These are phyloP conservation scores for Fremontodendron californicum DNA, from an alignment of 345 rosid species.

Conservation along the genomic window DNA sequence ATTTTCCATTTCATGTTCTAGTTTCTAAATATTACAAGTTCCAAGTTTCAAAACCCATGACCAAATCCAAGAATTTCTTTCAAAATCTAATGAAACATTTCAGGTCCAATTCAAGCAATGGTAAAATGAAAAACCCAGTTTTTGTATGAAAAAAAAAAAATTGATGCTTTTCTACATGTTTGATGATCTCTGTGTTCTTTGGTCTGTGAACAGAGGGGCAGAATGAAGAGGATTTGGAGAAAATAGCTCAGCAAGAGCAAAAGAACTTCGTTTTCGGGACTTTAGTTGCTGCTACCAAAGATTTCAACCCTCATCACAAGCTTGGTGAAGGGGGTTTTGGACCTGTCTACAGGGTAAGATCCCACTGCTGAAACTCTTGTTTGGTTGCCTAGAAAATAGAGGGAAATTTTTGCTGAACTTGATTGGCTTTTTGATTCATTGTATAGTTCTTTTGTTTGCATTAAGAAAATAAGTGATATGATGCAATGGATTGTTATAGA, in stretches of 20 bases:
- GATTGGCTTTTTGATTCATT: neutral
- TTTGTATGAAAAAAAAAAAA: neutral
- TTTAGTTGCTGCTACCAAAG: slow-evolving; percentile 69
- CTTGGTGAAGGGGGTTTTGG: slow-evolving; percentile 99
- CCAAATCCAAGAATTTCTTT: slow-evolving; percentile 52
- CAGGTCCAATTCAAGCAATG: slow-evolving; percentile 45
- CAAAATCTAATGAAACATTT: slow-evolving; percentile 48
- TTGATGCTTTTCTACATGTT: slow-evolving; percentile 7
- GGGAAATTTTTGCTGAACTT: neutral
- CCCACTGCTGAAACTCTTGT: neutral
- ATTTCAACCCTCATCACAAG: slow-evolving; percentile 67
- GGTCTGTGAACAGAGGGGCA: slow-evolving; percentile 31
- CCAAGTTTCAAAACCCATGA: neutral
- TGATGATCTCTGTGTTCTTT: slow-evolving; percentile 19
- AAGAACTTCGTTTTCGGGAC: slow-evolving; percentile 63
- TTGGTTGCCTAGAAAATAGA: slow-evolving; percentile 18
- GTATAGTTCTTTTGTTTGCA: neutral
- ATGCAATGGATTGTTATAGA: neutral
- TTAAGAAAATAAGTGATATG: neutral
- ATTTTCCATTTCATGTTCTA: neutral
- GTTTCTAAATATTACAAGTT: neutral
- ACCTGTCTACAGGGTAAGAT: slow-evolving; percentile 72
- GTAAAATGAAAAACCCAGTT: slow-evolving; percentile 32
- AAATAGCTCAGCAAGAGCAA: slow-evolving; percentile 76
- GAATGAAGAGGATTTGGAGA: slow-evolving; percentile 61